Evolutionary conservation across 805 yeast genomes (phyloP).

Genomic region (Tetrapisispora nanseiensis): DNA sequence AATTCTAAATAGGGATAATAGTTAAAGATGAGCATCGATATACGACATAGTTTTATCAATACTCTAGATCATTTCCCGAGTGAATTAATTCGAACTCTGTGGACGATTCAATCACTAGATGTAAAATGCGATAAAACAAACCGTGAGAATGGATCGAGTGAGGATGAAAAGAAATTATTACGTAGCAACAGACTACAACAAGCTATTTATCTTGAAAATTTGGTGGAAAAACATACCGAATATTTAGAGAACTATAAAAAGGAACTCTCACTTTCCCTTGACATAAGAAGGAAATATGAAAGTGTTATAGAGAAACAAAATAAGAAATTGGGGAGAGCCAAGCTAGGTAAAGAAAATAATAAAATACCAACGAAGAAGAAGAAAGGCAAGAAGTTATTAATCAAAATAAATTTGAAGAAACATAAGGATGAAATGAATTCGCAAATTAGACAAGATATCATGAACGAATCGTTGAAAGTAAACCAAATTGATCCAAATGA

Average conservation of each 20-base stretch:
- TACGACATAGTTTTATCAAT: slow-evolving; percentile 32
- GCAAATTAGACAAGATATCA: slow-evolving; percentile 4
- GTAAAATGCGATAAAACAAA: slow-evolving; percentile 2
- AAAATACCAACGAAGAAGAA: background rate
- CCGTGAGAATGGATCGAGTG: slow-evolving; percentile 6
- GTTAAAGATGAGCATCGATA: slow-evolving; percentile 18
- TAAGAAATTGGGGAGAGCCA: background rate
- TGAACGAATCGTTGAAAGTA: slow-evolving; percentile 4
- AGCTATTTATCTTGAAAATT: slow-evolving; percentile 8
- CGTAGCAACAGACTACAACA: slow-evolving; percentile 4
- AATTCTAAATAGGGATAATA: background rate
- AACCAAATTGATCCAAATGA: slow-evolving; percentile 1
- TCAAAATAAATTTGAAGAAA: slow-evolving; percentile 4
- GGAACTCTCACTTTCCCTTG: slow-evolving; percentile 7
- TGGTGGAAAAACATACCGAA: slow-evolving; percentile 8
- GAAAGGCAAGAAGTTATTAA: background rate
- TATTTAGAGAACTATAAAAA: slow-evolving; percentile 6
- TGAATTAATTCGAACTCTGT: slow-evolving; percentile 34
- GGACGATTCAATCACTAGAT: slow-evolving; percentile 34
- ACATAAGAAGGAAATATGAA: slow-evolving; percentile 5
- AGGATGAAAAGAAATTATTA: background rate
- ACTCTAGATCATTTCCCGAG: slow-evolving; percentile 36
- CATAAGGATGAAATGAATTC: slow-evolving; percentile 2
- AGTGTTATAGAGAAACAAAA: background rate
- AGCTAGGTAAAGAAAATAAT: background rate